A percentile compares a stretch with the other conserved stretches of the same genome.
These are phyloP conservation scores for Aspergillus phoenicis DNA, from an alignment of 2,329 filamentous ascomycete species.

Conservation along the genomic window DNA sequence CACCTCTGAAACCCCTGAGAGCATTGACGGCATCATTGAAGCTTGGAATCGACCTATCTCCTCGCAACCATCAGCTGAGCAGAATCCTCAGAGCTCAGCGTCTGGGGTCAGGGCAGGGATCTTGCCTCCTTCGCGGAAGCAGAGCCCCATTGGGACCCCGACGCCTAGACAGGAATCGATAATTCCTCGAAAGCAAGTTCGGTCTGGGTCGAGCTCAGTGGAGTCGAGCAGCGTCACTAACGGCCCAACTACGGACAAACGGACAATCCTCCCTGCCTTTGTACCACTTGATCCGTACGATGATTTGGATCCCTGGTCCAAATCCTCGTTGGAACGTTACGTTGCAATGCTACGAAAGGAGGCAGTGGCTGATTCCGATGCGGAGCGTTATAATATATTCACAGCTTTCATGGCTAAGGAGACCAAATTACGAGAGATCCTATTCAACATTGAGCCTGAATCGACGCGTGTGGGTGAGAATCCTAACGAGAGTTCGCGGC, in stretches of 20 bases:
- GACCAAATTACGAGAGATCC: constrained; percentile 49
- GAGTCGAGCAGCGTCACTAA: not conserved
- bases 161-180: constrained; percentile 15
- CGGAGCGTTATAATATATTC: constrained; percentile 58
- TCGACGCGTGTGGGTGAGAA: constrained; percentile 25
- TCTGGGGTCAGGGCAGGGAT: constrained; percentile 7
- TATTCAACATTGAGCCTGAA: constrained; percentile 53
- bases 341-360: constrained; percentile 59
- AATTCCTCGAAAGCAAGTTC: constrained; percentile 4
- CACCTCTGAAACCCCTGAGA: constrained; percentile 34
- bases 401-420: constrained; percentile 53
- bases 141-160: constrained; percentile 17
- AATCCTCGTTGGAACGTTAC: constrained; percentile 57
- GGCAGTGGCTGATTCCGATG: constrained; percentile 49
- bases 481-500: not conserved
- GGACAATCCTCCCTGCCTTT: constrained; percentile 13
- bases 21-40: constrained; percentile 49
- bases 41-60: constrained; percentile 45
- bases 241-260: constrained; percentile 9
- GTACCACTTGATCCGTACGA: constrained; percentile 49
- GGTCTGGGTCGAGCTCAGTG: not conserved
- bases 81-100: not conserved
- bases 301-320: constrained; percentile 61
- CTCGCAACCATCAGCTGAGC: constrained; percentile 7
- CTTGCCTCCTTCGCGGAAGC: constrained; percentile 16